A percentile compares a stretch with the other conserved stretches of the same genome.
phyloP scores from a whole-genome alignment of 225 moss, liverwort and hornwort genomes.

The Pleurozium schreberi region DNA sequence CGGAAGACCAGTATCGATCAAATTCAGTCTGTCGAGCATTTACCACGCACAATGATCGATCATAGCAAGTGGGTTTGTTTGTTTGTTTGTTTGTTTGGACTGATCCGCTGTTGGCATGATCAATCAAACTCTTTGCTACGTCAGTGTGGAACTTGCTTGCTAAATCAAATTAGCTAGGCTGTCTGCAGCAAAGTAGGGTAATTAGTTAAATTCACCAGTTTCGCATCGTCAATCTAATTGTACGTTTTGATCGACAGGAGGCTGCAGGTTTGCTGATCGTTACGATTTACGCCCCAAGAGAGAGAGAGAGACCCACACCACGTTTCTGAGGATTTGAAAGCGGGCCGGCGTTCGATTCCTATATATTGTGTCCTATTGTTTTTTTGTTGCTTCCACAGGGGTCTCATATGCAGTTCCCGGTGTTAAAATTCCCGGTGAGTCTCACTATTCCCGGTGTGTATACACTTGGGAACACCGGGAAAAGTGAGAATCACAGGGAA shows the following conservation, averaged over 20 bases:
- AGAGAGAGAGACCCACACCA: neutral
- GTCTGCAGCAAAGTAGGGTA: neutral
- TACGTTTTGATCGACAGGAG: neutral
- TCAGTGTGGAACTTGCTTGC: neutral
- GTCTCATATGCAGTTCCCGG: no score
- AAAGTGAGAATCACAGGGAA: no score
- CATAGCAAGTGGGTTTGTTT: neutral
- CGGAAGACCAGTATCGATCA: neutral
- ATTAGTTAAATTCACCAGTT: neutral
- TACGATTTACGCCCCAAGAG: neutral
- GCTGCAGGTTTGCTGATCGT: neutral
- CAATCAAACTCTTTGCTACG: neutral
- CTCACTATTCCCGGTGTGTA: no score
- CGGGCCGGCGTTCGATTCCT: neutral
- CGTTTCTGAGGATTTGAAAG: neutral
- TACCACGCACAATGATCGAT: neutral
- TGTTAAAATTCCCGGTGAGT: no score
- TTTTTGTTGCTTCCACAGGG: no score
- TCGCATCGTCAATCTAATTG: neutral
- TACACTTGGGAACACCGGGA: no score
- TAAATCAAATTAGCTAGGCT: neutral
- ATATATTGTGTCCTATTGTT: no score
- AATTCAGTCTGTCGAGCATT: neutral
- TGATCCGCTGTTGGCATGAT: neutral
- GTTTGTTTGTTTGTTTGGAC: neutral